Conservation (phyloP, 768 basidiomycete genomes). For the Stropharia rugosoannulata region DNA sequence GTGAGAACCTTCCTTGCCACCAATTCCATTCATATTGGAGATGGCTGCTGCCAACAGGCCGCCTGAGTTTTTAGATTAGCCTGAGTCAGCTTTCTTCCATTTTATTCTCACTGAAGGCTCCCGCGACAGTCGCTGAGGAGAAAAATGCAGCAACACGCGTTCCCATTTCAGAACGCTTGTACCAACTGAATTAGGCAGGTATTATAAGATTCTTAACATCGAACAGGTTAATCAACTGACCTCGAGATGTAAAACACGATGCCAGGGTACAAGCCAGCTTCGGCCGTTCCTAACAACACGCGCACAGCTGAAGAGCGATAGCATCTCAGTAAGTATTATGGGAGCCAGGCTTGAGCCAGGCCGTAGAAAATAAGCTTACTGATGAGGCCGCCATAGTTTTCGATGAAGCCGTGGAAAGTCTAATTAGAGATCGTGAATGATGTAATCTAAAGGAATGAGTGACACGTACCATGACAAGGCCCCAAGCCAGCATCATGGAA, state of each 20-base stretch:
- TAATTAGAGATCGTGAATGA: conserved; percentile 20
- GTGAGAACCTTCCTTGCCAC: conserved; percentile 51
- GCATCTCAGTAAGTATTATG: background rate
- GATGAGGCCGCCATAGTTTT: conserved; percentile 60
- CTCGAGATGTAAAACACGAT: conserved; percentile 65
- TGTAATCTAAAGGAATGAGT: background rate
- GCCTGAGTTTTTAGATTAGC: conserved; percentile 32
- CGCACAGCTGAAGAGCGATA: conserved; percentile 42
- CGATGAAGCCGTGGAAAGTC: conserved; percentile 64
- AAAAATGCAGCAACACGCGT: conserved; percentile 75
- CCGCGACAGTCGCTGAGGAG: conserved; percentile 76
- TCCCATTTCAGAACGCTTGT: conserved; percentile 75
- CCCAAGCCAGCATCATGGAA: conserved; percentile 47
- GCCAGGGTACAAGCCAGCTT: conserved; percentile 58
- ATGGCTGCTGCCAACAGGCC: conserved; percentile 68
- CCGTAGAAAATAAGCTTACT: conserved; percentile 35
- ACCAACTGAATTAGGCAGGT: conserved; percentile 52
- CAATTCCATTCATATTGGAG: conserved; percentile 68
- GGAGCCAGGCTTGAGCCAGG: background rate
- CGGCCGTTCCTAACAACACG: conserved; percentile 61
- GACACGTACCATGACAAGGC: conserved; percentile 41
- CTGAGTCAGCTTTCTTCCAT: background rate
- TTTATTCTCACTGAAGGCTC: conserved; percentile 59
- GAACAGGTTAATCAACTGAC: conserved; percentile 24
- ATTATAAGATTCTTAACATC: background rate